A percentile compares a stretch with the other conserved stretches of the same genome.
phyloP scores from a whole-genome alignment of 2,329 filamentous ascomycete genomes.

The Exophiala oligosperma region DNA sequence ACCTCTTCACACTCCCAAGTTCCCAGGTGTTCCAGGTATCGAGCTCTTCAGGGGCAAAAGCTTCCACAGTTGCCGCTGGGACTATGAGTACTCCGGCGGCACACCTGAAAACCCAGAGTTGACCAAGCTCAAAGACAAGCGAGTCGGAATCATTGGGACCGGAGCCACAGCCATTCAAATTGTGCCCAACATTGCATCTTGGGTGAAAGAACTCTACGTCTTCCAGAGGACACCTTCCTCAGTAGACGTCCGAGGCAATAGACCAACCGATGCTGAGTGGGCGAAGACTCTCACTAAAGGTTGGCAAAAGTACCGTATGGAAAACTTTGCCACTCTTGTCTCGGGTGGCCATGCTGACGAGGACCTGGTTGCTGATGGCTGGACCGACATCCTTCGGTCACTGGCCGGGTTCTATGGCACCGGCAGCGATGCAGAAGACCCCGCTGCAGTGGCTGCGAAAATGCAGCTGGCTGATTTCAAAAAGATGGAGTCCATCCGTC shows the following conservation, averaged over 20 bases:
- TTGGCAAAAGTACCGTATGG: slow-evolving; percentile 33
- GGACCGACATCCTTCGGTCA: slow-evolving; percentile 26
- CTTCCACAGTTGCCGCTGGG: slow-evolving; percentile 33
- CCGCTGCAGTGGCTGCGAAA: slow-evolving; percentile 4
- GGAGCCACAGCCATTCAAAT: slow-evolving; percentile 22
- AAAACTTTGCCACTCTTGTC: slow-evolving; percentile 34
- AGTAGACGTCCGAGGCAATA: slow-evolving; percentile 31
- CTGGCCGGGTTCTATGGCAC: slow-evolving; percentile 10
- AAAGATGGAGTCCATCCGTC: slow-evolving; percentile 35
- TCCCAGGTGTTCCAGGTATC: slow-evolving; percentile 32
- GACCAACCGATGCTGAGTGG: slow-evolving; percentile 12
- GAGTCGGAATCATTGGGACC: slow-evolving; percentile 22
- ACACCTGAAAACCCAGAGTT: slow-evolving; percentile 38
- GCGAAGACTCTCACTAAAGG: slow-evolving; percentile 11
- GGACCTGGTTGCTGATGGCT: slow-evolving; percentile 33
- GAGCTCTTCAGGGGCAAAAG: slow-evolving; percentile 30
- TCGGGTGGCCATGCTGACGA: slow-evolving; percentile 21
- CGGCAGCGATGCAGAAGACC: neutral
- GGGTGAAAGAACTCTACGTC: slow-evolving; percentile 43
- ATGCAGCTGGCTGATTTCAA: slow-evolving; percentile 23
- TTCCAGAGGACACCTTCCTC: slow-evolving; percentile 41
- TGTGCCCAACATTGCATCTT: slow-evolving; percentile 27
- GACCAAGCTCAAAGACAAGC: slow-evolving; percentile 27
- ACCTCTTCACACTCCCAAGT: slow-evolving; percentile 53
- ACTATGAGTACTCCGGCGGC: slow-evolving; percentile 44